These are phyloP conservation scores for Chlorella sp. DNA, from an alignment of 139 green algal species.

Conservation along the genomic window DNA sequence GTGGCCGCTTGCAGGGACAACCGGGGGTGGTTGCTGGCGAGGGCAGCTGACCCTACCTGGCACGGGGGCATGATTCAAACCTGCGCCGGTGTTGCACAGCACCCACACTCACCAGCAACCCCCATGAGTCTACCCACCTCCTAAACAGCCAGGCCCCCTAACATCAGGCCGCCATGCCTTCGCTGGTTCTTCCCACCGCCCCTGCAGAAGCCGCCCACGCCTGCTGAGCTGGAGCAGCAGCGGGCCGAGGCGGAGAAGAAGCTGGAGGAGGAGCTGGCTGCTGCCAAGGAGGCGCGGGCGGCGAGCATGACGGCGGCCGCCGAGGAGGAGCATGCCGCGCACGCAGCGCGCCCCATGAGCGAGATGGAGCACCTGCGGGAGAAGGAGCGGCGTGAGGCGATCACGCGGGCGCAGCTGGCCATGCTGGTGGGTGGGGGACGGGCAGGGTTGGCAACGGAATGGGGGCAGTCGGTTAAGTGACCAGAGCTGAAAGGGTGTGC, in stretches of 20 bases:
- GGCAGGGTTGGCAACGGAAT: too few relatives aligned
- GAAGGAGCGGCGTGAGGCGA: neutral
- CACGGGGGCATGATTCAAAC: neutral
- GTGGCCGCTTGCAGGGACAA: too few relatives aligned
- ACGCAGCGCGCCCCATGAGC: neutral
- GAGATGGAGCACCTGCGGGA: slow-evolving; percentile 32
- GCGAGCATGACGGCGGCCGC: neutral
- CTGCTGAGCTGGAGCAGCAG: slow-evolving; percentile 1
- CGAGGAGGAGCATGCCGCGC: neutral
- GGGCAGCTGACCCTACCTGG: neutral
- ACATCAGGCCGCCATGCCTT: too few relatives aligned
- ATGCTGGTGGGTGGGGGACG: neutral
- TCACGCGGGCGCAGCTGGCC: slow-evolving; percentile 30
- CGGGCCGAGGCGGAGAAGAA: neutral
- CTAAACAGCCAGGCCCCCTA: too few relatives aligned
- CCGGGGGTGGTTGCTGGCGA: neutral
- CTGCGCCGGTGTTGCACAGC: too few relatives aligned
- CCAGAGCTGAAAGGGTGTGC: too few relatives aligned
- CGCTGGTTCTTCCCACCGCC: neutral
- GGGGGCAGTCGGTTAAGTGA: neutral
- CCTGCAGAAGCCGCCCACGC: slow-evolving; percentile 1
- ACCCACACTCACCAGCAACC: too few relatives aligned
- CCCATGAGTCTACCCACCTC: too few relatives aligned
- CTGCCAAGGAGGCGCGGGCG: neutral
- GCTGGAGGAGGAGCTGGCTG: slow-evolving; percentile 22